Conservation (phyloP, 164 flowering plant species). For the Amborella trichopoda region DNA sequence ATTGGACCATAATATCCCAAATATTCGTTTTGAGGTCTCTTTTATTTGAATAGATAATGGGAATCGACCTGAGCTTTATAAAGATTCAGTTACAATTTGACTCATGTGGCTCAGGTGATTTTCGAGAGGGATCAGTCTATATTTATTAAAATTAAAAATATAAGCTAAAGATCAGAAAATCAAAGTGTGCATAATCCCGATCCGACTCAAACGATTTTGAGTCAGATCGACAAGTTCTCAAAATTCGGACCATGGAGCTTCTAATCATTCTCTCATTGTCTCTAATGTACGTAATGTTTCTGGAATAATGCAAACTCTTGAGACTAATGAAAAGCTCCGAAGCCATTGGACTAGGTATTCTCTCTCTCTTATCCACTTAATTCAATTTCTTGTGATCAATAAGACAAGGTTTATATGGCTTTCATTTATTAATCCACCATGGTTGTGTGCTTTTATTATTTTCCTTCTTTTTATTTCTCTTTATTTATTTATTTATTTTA, state of each 20-base stretch:
- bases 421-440: too few species aligned
- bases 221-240: neutral
- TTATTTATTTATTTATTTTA: too few species aligned
- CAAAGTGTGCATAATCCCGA: neutral
- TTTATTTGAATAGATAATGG: too few species aligned
- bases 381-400: neutral
- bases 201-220: neutral
- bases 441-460: too few species aligned
- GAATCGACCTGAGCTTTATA: too few species aligned
- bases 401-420: too few species aligned
- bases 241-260: neutral
- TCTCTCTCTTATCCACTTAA: too few species aligned
- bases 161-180: neutral
- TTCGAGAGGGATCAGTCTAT: neutral
- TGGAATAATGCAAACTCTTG: conserved; percentile 38
- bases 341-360: conserved; percentile 37
- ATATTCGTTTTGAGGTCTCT: too few species aligned
- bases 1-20: too few species aligned
- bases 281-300: conserved; percentile 34
- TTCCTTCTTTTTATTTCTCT: too few species aligned
- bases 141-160: neutral
- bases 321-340: conserved; percentile 57
- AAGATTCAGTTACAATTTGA: too few species aligned
- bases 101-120: too few species aligned
- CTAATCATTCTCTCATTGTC: neutral